Conservation (phyloP, 495 filamentous ascomycete genomes). For the Neurospora sp. region DNA sequence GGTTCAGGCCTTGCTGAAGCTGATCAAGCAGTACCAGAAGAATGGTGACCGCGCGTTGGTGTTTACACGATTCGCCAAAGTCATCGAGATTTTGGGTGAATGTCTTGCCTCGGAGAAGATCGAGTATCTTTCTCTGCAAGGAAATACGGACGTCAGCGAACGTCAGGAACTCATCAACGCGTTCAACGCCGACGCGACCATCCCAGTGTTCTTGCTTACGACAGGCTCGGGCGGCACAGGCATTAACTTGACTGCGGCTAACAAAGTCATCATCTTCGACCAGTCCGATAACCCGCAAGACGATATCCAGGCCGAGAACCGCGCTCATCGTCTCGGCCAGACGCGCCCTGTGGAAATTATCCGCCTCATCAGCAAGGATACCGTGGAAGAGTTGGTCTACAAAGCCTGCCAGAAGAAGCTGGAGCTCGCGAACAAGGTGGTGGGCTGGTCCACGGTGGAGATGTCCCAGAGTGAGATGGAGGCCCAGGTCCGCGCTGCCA, state of each 20-base stretch:
- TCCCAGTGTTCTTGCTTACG: constrained; percentile 85
- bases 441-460: constrained; percentile 21
- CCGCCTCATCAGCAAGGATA: constrained; percentile 68
- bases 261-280: constrained; percentile 97
- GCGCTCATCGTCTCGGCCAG: constrained; percentile 90
- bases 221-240: constrained; percentile 91
- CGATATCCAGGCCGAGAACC: constrained; percentile 92
- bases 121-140: constrained; percentile 71
- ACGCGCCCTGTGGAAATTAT: constrained; percentile 76
- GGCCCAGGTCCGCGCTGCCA: constrained; percentile 12
- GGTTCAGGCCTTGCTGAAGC: constrained; percentile 61
- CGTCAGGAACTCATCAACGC: constrained; percentile 81
- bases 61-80: constrained; percentile 87
- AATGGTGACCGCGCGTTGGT: constrained; percentile 82
- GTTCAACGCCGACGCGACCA: constrained; percentile 64
- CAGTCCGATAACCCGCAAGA: constrained; percentile 94
- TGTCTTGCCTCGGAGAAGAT: constrained; percentile 68
- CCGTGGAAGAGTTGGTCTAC: constrained; percentile 89
- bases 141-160: constrained; percentile 69
- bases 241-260: constrained; percentile 88
- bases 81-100: constrained; percentile 79
- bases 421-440: constrained; percentile 77
- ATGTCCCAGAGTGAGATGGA: constrained; percentile 25
- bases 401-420: constrained; percentile 84
- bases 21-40: constrained; percentile 60